Evolutionary conservation across 1,284 basidiomycete species (phyloP).

Genomic region (Cryptococcus deneoformans): DNA sequence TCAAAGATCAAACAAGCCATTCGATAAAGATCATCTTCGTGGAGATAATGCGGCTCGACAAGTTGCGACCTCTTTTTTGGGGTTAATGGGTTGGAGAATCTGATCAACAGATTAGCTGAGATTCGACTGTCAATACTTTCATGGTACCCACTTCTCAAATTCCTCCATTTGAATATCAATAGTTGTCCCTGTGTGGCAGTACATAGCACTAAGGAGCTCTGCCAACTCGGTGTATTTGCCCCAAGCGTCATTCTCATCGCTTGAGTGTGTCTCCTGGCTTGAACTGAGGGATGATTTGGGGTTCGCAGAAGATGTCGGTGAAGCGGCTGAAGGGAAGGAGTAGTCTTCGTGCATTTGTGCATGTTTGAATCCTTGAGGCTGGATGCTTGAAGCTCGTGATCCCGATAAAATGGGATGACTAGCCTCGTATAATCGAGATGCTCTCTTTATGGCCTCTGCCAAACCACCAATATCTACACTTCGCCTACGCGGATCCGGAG

Average conservation of each 20-base stretch:
- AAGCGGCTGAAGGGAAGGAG: constrained; percentile 12
- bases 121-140: background rate
- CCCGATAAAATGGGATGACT: no score
- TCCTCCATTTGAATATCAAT: constrained; percentile 58
- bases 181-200: constrained; percentile 67
- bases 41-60: constrained; percentile 74
- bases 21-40: constrained; percentile 72
- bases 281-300: background rate
- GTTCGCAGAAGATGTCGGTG: constrained; percentile 1
- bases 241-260: constrained; percentile 44
- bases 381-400: no score
- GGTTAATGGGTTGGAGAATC: constrained; percentile 39
- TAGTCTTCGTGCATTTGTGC: constrained; percentile 6
- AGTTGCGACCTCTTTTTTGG: constrained; percentile 48
- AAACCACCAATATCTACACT: constrained; percentile 84
- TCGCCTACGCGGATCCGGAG: constrained; percentile 52
- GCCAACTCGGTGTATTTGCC: constrained; percentile 61
- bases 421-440: constrained; percentile 19
- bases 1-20: constrained; percentile 73
- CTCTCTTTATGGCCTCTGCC: constrained; percentile 66
- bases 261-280: background rate
- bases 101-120: constrained; percentile 8
- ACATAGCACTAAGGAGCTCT: constrained; percentile 77
- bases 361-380: no score
- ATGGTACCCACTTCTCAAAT: constrained; percentile 37